Evolutionary conservation across 2,329 filamentous ascomycete genomes (phyloP), one percentile per base, ranked within the genome.

Genomic region (Paramyrothecium sp.): DNA sequence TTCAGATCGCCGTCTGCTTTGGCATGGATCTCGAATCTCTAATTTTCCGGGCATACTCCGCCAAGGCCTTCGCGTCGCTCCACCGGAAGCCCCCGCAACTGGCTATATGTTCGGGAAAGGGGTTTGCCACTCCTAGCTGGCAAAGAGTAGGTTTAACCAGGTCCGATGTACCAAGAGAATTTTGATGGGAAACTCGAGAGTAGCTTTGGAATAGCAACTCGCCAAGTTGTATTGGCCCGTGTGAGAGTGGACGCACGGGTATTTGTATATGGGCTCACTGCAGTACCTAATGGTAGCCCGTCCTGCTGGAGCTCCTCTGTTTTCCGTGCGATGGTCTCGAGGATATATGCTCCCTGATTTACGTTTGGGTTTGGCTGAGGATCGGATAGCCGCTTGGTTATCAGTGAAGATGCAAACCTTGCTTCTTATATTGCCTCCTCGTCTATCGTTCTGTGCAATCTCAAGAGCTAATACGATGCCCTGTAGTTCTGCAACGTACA

Each of bases 401-500:
- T 58, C 46, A 47, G 51, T 58, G 51, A 50, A 54, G 0, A 58
- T 58, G n/a, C 22, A 54, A 17, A 22, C 8, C 50, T 49, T 56
- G 22, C 30, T 51, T 54, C 41, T 34, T 33, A 20, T 26, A 49
- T 56, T 56, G 49, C 54, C 54, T 53, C 26, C 3, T 13, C 16
- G 13, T 41, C 38, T 52, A 34, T 56, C 48, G 16, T 54, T 48
- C 51, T 23, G 48, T 11, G 22, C 26, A 2, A 59, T 11, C 20
- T 54, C 34, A 12, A 59, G 57, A 49, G 54, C 57, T 51, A 54
- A 26, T 44, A 51, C 38, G 11, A 59, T 53, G 16, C 54, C 51
- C 33, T 56, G 57, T 3, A 56, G 57, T 53, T 59, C 57, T 2
- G 49, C 57, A 4, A 51, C 54, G 44, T 56, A 53, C 48, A 56